phyloP scores from a whole-genome alignment of 2,329 filamentous ascomycete species.

The Davidsoniella virescens region DNA sequence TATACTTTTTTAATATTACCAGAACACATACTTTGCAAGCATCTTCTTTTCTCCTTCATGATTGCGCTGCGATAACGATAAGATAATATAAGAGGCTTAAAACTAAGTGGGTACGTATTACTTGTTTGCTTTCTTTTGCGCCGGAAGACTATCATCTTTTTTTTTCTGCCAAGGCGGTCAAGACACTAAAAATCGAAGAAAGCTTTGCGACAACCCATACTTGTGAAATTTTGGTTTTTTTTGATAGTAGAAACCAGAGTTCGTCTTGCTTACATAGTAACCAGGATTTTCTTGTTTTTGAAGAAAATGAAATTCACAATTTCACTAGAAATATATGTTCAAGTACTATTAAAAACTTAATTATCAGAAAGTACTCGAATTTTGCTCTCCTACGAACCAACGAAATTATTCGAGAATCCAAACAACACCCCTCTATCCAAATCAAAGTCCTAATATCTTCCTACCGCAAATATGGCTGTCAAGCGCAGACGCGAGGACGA shows the following conservation, averaged over 20 bases:
- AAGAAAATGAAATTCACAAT: no score
- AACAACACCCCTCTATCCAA: not conserved
- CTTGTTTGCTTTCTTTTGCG: not conserved
- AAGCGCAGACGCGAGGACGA: constrained; percentile 15
- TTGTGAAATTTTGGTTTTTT: not conserved
- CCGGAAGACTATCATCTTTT: constrained; percentile 1
- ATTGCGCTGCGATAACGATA: not conserved
- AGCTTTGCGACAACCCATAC: no score
- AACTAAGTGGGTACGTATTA: no score
- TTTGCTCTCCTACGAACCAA: not conserved
- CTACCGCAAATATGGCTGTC: constrained; percentile 1
- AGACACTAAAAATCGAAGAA: no score
- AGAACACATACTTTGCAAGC: no score
- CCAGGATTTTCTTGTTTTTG: no score
- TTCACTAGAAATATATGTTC: no score
- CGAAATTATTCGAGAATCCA: not conserved
- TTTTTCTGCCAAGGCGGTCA: not conserved
- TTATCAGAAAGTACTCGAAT: not conserved
- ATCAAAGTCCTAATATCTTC: not conserved
- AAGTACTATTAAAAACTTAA: not conserved
- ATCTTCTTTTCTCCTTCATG: constrained; percentile 6
- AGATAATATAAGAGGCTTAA: no score
- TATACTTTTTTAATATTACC: no score
- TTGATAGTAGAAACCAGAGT: not conserved
- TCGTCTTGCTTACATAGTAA: no score